Conservation (phyloP, 208 protist genomes). For the Jaenimonas drosophilae region DNA sequence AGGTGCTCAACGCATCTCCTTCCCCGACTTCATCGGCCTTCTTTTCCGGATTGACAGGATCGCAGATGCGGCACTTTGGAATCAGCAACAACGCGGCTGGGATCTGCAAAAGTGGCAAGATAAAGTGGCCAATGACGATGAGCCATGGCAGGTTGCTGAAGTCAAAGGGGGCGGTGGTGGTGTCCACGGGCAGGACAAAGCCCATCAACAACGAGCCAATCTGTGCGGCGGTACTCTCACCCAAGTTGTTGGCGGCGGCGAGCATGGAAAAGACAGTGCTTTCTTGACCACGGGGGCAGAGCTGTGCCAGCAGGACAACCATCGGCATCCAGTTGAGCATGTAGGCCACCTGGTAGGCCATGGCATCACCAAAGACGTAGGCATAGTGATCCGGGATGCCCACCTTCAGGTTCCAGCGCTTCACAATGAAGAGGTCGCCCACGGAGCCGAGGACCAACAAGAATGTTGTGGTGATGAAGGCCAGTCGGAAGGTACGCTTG, state of each 20-base stretch:
- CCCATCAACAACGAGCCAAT: conserved; percentile 44
- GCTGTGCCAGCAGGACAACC: conserved; percentile 4
- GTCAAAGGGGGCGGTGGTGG: conserved; percentile 27
- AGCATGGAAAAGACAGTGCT: conserved; percentile 16
- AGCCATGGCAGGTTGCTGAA: conserved; percentile 51
- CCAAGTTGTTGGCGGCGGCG: conserved; percentile 13
- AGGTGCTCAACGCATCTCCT: not conserved
- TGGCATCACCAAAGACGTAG: conserved; percentile 14
- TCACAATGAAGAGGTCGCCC: conserved; percentile 13
- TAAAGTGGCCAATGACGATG: conserved; percentile 49
- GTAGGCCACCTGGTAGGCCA: conserved; percentile 7
- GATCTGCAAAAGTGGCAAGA: conserved; percentile 41
- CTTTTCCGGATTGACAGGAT: conserved; percentile 13
- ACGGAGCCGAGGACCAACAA: conserved; percentile 5
- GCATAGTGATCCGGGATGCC: conserved; percentile 7
- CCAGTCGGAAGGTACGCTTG: conserved; percentile 13
- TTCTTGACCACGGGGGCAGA: conserved; percentile 6
- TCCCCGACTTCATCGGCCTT: not conserved
- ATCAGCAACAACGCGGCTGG: conserved; percentile 46
- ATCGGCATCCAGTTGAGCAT: conserved; percentile 8
- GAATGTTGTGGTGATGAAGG: conserved; percentile 13
- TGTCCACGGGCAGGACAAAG: conserved; percentile 25
- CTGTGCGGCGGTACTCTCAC: conserved; percentile 5
- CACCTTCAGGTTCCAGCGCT: conserved; percentile 12
- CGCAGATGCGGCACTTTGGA: conserved; percentile 34